phyloP scores from a whole-genome alignment of 805 yeast species.

The Wickerhamomyces canadensis region DNA sequence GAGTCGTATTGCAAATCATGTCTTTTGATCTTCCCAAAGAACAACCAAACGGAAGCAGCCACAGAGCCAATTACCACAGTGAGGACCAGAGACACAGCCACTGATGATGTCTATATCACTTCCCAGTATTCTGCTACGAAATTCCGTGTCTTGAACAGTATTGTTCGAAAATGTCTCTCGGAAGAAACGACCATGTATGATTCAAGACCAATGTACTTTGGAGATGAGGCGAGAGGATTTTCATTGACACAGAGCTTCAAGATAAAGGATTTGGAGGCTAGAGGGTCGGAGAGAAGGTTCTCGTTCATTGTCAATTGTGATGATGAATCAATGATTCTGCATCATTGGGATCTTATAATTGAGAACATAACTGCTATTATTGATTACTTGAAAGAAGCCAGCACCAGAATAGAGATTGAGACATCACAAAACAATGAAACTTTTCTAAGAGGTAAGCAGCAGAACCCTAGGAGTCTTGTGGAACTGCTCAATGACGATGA shows the following conservation, averaged over 20 bases:
- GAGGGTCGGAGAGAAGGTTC: conserved; percentile 71
- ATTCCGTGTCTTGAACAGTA: conserved; percentile 50
- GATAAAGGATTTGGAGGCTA: conserved; percentile 55
- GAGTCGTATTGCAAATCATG: conserved; percentile 58
- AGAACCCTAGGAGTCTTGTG: conserved; percentile 49
- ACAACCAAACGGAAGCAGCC: conserved; percentile 11
- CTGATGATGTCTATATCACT: conserved; percentile 34
- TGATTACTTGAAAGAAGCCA: conserved; percentile 30
- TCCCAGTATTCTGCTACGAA: conserved; percentile 57
- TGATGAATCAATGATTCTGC: conserved; percentile 44
- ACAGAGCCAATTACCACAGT: conserved; percentile 29
- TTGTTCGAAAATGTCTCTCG: conserved; percentile 58
- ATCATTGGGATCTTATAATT: conserved; percentile 48
- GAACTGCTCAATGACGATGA: conserved; percentile 50
- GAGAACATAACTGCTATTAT: conserved; percentile 36
- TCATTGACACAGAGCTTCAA: conserved; percentile 58
- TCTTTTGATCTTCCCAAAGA: conserved; percentile 44
- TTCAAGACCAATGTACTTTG: conserved; percentile 56
- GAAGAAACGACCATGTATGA: conserved; percentile 61
- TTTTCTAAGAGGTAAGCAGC: conserved; percentile 50
- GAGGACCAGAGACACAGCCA: conserved; percentile 17
- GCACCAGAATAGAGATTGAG: conserved; percentile 22
- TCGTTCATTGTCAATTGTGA: conserved; percentile 54
- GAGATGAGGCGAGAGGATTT: conserved; percentile 56
- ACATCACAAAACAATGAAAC: conserved; percentile 35